Evolutionary conservation across 805 yeast genomes (phyloP), one percentile per base, ranked within the genome.

Genomic region (Pichia scutulata): DNA sequence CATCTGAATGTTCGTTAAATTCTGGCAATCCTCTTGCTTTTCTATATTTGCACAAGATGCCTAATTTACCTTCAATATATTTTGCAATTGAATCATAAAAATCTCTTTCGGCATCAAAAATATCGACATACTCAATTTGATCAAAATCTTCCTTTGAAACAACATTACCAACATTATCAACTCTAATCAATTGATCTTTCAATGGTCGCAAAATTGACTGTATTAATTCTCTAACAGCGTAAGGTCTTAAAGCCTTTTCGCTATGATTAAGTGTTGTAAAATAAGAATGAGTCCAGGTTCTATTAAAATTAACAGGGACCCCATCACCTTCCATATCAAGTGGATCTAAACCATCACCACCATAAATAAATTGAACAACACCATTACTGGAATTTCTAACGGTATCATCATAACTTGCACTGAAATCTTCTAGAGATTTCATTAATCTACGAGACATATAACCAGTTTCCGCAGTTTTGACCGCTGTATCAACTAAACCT

Each of bases 291-390:
- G 83, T 89, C 99, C 99, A 93, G 23, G 96, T 88, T 64, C 97
- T 81, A 50, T 74, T 75, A 66, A 93, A 92, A 65, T 95, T 89
- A 36, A 93, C 99, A 0, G 99, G 99, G 60, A 75, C 80, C 1
- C 98, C 97, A 68, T 95, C 97, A 58, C 99, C 99, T 70, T 95
- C 99, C 99, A 93, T 93, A 69, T 92, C 97, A 64, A 88, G 76
- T 3, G 99, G 99, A 73, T 93, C 99, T 56, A 93, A 77, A 44
- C 98, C 97, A 68, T 93, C 99, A 55, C 98, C 99, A 69, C 99
- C 99, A 64, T 93, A 93, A 36, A 89, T 87, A 70, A 93, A 93
- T 70, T 93, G 99, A 18, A 93, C 99, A 64, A 93, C 88, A 69
- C 97, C 96, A 65, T 89, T 89, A 49, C 95, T 79, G 1, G 98